Percentiles rank a stretch among this genome's conserved stretches.
Conservation (phyloP, 495 filamentous ascomycete genomes). For the Pseudotulostoma volvatum region DNA sequence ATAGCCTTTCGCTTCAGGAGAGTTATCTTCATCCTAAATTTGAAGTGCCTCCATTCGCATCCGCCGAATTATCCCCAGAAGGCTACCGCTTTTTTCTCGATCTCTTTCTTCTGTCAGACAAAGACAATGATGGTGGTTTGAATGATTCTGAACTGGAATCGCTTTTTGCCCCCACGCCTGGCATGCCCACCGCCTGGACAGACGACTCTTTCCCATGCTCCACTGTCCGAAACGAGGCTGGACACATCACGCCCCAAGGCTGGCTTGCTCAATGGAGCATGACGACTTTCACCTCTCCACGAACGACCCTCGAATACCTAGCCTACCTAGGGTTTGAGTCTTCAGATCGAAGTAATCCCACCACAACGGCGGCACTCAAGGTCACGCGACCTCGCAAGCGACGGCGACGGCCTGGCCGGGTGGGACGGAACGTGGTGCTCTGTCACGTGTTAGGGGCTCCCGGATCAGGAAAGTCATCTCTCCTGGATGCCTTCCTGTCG, state of each 20-base stretch:
- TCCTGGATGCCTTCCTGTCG: constrained; percentile 81
- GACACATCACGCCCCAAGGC: constrained; percentile 87
- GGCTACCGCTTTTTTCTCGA: constrained; percentile 98
- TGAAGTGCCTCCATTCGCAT: constrained; percentile 78
- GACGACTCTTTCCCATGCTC: constrained; percentile 89
- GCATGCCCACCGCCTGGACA: constrained; percentile 68
- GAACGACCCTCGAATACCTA: constrained; percentile 85
- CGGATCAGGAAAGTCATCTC: constrained; percentile 70
- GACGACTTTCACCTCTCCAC: constrained; percentile 93
- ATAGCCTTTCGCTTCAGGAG: constrained; percentile 78
- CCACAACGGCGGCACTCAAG: constrained; percentile 69
- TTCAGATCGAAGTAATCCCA: constrained; percentile 43
- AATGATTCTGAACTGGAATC: constrained; percentile 69
- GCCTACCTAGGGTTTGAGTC: constrained; percentile 84
- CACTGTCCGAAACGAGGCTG: constrained; percentile 87
- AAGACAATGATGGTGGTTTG: constrained; percentile 91
- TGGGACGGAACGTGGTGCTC: constrained; percentile 89
- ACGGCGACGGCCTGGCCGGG: constrained; percentile 59
- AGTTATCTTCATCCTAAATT: constrained; percentile 86
- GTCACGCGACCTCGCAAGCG: constrained; percentile 81
- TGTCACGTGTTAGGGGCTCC: constrained; percentile 83
- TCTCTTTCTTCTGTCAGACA: constrained; percentile 84
- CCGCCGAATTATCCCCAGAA: constrained; percentile 83
- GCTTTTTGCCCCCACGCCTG: constrained; percentile 86
- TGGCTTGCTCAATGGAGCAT: constrained; percentile 99